Percentiles rank a stretch among this genome's conserved stretches.
phyloP scores from a whole-genome alignment of 2,329 filamentous ascomycete species.

The Pochonia chlamydosporia region DNA sequence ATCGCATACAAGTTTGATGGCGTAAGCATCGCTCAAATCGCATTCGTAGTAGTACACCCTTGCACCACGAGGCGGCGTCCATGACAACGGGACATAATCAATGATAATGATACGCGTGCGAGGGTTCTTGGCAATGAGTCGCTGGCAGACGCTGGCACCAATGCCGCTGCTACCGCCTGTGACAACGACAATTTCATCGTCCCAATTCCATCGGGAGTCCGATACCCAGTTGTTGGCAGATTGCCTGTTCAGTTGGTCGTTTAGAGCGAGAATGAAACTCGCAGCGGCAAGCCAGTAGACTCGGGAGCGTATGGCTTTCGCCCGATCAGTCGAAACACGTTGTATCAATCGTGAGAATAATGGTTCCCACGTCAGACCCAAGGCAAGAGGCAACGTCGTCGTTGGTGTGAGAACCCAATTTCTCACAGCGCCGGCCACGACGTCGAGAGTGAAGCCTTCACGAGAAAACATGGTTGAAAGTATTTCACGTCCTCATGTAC shows the following conservation, averaged over 20 bases:
- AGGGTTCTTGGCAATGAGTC: constrained; percentile 18
- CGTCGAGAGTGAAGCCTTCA: constrained; percentile 21
- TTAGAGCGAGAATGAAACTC: constrained; percentile 14
- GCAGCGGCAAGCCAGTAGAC: constrained; percentile 9
- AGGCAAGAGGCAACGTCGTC: constrained; percentile 12
- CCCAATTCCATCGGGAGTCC: constrained; percentile 23
- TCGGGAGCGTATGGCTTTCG: background rate
- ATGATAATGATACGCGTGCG: constrained; percentile 25
- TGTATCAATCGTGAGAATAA: constrained; percentile 5
- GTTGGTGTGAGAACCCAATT: constrained; percentile 16
- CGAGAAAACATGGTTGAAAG: constrained; percentile 11
- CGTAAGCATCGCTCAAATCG: constrained; percentile 26
- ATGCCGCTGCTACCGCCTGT: constrained; percentile 35
- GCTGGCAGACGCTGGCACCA: constrained; percentile 25
- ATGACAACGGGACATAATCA: constrained; percentile 25
- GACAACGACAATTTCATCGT: constrained; percentile 31
- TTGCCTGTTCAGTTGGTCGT: constrained; percentile 16
- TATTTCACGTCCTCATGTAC: too few relatives aligned
- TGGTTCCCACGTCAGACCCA: constrained; percentile 8
- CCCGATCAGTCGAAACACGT: constrained; percentile 1
- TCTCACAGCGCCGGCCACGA: constrained; percentile 11
- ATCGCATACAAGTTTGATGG: constrained; percentile 21
- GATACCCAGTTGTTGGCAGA: constrained; percentile 20
- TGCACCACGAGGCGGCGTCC: constrained; percentile 15
- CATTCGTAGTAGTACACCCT: constrained; percentile 25